Evolutionary conservation across 2,329 filamentous ascomycete species (phyloP).

Genomic region (Zymoseptoria ardabiliae): DNA sequence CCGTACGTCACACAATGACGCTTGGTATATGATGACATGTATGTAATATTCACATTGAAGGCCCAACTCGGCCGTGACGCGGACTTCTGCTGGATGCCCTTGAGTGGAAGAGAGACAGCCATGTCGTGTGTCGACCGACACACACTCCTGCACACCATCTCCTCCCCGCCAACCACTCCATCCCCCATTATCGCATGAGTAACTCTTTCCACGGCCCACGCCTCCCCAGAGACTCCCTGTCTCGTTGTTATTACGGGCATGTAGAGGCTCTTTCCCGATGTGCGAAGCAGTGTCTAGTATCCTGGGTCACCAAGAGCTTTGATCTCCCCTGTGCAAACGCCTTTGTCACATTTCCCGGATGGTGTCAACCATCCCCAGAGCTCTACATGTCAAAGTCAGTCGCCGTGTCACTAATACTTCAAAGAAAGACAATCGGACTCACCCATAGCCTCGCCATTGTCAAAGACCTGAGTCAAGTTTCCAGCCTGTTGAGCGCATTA

Average conservation of each 20-base stretch:
- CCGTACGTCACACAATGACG: no score
- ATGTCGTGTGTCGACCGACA: no score
- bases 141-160: no score
- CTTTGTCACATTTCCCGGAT: constrained; percentile 5
- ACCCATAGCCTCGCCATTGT: constrained; percentile 7
- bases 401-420: neutral
- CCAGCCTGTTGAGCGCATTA: constrained; percentile 1
- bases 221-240: neutral
- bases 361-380: constrained; percentile 11
- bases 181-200: neutral
- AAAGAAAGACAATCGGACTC: neutral
- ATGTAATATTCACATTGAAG: no score
- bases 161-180: no score
- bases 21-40: no score
- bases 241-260: no score
- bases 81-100: no score
- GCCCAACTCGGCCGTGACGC: no score
- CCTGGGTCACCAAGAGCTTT: constrained; percentile 9
- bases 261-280: neutral
- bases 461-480: constrained; percentile 10
- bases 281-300: neutral
- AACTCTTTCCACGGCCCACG: neutral
- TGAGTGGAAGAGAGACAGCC: no score
- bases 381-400: neutral
- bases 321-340: constrained; percentile 6